Evolutionary conservation across 1,139 yeast genomes (phyloP).

Genomic region (Hemisphaericaspora xylofermentans): DNA sequence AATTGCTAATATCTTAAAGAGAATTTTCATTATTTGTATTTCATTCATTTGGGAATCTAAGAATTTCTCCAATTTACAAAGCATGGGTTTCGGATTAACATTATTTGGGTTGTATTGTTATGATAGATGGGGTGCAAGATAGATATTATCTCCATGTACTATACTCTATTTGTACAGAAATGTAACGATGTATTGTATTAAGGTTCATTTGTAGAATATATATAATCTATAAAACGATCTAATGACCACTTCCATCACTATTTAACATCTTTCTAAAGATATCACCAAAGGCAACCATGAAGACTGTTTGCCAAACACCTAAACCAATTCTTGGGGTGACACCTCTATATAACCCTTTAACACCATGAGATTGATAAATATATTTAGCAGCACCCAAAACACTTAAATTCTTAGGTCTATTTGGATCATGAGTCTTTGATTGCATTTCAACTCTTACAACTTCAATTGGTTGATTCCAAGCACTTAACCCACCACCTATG

Average conservation of each 20-base stretch:
- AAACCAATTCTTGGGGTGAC: slow-evolving; percentile 95
- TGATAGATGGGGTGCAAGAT: slow-evolving; percentile 67
- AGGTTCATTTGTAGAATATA: too few species aligned
- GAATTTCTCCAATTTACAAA: slow-evolving; percentile 50
- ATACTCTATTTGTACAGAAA: background rate
- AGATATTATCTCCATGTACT: background rate
- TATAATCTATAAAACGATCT: slow-evolving; percentile 8
- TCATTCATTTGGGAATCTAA: slow-evolving; percentile 71
- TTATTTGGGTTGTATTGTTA: slow-evolving; percentile 61
- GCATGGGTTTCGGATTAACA: slow-evolving; percentile 70
- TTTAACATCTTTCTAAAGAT: slow-evolving; percentile 53
- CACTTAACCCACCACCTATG: slow-evolving; percentile 94
- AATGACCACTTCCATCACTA: slow-evolving; percentile 45
- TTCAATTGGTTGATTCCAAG: slow-evolving; percentile 99
- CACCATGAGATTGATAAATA: slow-evolving; percentile 78
- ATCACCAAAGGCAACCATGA: slow-evolving; percentile 99
- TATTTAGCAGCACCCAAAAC: slow-evolving; percentile 79
- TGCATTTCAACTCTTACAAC: slow-evolving; percentile 98
- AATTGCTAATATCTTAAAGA: slow-evolving; percentile 82
- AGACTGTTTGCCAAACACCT: slow-evolving; percentile 97
- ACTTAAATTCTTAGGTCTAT: slow-evolving; percentile 88
- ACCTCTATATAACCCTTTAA: slow-evolving; percentile 92
- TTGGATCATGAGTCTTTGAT: slow-evolving; percentile 86
- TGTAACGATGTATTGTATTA: too few species aligned
- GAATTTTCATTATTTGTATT: slow-evolving; percentile 79